phyloP scores from a whole-genome alignment of 495 filamentous ascomycete genomes.

The Xylaria cubensis region DNA sequence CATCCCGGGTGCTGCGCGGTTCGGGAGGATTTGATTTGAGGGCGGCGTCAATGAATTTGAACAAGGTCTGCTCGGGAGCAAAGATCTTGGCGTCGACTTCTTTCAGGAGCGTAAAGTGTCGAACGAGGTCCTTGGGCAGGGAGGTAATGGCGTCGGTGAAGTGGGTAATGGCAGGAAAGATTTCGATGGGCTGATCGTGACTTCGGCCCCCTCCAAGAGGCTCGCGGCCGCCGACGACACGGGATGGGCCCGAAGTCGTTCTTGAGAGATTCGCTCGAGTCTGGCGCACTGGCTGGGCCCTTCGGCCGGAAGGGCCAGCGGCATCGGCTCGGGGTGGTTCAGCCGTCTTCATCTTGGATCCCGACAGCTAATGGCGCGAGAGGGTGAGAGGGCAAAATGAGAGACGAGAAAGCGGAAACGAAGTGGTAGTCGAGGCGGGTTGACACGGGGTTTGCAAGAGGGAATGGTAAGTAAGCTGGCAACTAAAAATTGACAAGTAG shows the following conservation, averaged over 20 bases:
- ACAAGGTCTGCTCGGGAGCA: slow-evolving; percentile 72
- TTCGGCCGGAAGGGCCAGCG: slow-evolving; percentile 54
- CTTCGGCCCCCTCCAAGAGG: slow-evolving; percentile 51
- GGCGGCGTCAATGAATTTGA: slow-evolving; percentile 70
- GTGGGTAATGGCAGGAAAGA: slow-evolving; percentile 92
- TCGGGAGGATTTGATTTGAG: slow-evolving; percentile 64
- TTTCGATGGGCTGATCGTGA: slow-evolving; percentile 59
- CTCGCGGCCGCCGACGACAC: slow-evolving; percentile 46
- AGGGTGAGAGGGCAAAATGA: slow-evolving; percentile 12
- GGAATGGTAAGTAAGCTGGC: slow-evolving; percentile 26
- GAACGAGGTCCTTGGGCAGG: slow-evolving; percentile 90
- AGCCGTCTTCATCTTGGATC: slow-evolving; percentile 58
- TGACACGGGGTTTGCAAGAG: slow-evolving; percentile 9
- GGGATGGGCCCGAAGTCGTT: slow-evolving; percentile 52
- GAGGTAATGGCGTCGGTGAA: slow-evolving; percentile 94
- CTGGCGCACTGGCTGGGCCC: slow-evolving; percentile 66
- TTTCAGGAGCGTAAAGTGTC: slow-evolving; percentile 92
- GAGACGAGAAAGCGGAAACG: slow-evolving; percentile 11
- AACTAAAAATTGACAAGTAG: slow-evolving; percentile 32
- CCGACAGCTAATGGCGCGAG: slow-evolving; percentile 15
- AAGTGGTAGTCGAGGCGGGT: slow-evolving; percentile 27
- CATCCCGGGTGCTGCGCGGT: slow-evolving; percentile 48
- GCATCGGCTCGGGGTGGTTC: slow-evolving; percentile 52
- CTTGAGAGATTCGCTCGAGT: slow-evolving; percentile 62
- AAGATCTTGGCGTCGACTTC: slow-evolving; percentile 97